Evolutionary conservation across 805 yeast species (phyloP).

Genomic region (Priceomyces castillae): DNA sequence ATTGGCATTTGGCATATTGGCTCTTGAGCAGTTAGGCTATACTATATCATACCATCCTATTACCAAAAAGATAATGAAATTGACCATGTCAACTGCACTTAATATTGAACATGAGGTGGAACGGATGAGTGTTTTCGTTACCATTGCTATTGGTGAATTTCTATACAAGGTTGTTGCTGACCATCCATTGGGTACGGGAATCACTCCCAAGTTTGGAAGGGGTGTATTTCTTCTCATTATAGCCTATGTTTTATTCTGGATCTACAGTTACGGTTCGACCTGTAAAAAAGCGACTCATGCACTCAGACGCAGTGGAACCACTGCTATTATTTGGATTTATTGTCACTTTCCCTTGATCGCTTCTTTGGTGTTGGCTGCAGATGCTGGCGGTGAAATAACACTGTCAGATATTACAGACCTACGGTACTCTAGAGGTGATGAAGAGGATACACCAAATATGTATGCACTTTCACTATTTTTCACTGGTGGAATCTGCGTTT

Average conservation of each 20-base stretch:
- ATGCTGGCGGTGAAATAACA: slow-evolving; percentile 53
- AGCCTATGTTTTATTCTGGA: slow-evolving; percentile 49
- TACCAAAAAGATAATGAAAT: slow-evolving; percentile 39
- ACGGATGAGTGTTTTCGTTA: slow-evolving; percentile 53
- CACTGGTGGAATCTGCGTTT: slow-evolving; percentile 51
- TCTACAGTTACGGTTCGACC: slow-evolving; percentile 57
- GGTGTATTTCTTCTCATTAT: slow-evolving; percentile 47
- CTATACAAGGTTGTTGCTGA: slow-evolving; percentile 51
- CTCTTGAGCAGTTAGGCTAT: slow-evolving; percentile 41
- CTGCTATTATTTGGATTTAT: slow-evolving; percentile 48
- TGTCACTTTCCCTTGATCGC: slow-evolving; percentile 53
- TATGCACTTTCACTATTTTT: slow-evolving; percentile 48
- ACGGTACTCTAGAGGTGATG: slow-evolving; percentile 2
- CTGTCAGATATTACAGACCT: slow-evolving; percentile 18
- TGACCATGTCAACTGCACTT: slow-evolving; percentile 54
- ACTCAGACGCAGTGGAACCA: slow-evolving; percentile 43
- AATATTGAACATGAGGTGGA: slow-evolving; percentile 69
- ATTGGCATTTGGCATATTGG: slow-evolving; percentile 37
- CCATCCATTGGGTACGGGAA: slow-evolving; percentile 47
- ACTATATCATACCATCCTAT: slow-evolving; percentile 45
- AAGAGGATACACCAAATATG: slow-evolving; percentile 29
- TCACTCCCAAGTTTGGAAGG: slow-evolving; percentile 42
- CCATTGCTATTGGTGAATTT: slow-evolving; percentile 67
- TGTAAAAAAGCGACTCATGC: slow-evolving; percentile 50
- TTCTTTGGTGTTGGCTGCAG: slow-evolving; percentile 53